These are phyloP conservation scores for Penicillium odoratum DNA, from an alignment of 495 filamentous ascomycete genomes.

Conservation along the genomic window DNA sequence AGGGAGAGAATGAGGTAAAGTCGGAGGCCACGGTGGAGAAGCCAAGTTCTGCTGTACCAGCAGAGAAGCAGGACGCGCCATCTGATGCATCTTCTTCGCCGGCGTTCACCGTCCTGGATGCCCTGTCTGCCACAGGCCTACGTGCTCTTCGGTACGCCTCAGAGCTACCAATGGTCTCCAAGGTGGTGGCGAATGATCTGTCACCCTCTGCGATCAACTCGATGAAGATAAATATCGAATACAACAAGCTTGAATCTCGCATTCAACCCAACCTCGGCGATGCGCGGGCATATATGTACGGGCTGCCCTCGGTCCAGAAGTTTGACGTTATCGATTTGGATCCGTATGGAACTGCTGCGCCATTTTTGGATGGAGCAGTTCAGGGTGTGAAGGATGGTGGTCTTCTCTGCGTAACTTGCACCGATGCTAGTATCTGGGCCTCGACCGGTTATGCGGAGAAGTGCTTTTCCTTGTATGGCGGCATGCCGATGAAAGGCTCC, in stretches of 20 bases:
- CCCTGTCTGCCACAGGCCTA: conserved; percentile 90
- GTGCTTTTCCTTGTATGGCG: conserved; percentile 86
- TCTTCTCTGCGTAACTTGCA: conserved; percentile 92
- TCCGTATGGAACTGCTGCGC: conserved; percentile 88
- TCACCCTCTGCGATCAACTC: conserved; percentile 72
- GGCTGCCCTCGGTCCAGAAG: conserved; percentile 36
- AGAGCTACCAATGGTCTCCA: conserved; percentile 80
- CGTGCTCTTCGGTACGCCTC: conserved; percentile 89
- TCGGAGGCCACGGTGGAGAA: conserved; percentile 9
- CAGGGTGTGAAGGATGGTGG: conserved; percentile 83
- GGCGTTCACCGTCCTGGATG: conserved; percentile 83
- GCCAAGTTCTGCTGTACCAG: neutral
- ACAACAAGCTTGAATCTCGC: conserved; percentile 71
- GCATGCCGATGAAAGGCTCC: conserved; percentile 75
- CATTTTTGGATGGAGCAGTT: conserved; percentile 87
- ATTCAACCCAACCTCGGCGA: conserved; percentile 74
- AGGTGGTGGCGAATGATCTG: conserved; percentile 86
- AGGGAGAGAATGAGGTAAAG: conserved; percentile 15
- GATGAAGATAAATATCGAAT: conserved; percentile 78
- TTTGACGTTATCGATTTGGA: conserved; percentile 97
- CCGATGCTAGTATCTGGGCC: conserved; percentile 90
- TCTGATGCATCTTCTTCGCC: conserved; percentile 5
- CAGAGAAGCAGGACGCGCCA: conserved; percentile 11
- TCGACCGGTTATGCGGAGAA: conserved; percentile 93
- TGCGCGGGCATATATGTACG: conserved; percentile 90